A percentile compares a stretch with the other conserved stretches of the same genome.
phyloP scores from a whole-genome alignment of 192 early-diverging fungal genomes.

The Rhizophagus prolifer region DNA sequence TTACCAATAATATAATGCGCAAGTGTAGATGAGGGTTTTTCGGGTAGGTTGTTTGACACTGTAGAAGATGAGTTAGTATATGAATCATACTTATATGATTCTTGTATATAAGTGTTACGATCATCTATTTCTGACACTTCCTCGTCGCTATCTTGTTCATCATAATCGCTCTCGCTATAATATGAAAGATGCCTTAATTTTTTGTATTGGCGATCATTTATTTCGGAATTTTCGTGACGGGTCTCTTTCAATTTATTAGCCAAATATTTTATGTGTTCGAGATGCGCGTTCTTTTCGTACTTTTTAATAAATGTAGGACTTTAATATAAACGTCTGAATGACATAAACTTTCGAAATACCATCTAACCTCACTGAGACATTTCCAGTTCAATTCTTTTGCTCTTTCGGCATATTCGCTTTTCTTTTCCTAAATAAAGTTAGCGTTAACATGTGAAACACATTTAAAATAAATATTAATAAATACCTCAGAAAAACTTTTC shows the following conservation, averaged over 20 bases:
- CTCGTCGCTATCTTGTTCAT: too few relatives aligned
- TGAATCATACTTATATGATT: not conserved
- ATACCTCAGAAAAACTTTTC: constrained; percentile 3
- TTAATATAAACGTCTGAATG: not conserved
- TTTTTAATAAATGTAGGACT: not conserved
- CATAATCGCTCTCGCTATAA: not conserved
- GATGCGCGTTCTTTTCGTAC: not conserved
- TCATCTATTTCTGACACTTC: not conserved
- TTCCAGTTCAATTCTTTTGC: constrained; percentile 16
- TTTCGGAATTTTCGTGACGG: not conserved
- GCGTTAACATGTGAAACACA: not conserved
- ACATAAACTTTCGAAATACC: not conserved
- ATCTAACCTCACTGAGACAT: not conserved
- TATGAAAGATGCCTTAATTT: not conserved
- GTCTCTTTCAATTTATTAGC: not conserved
- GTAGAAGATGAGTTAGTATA: not conserved
- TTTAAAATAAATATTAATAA: not conserved
- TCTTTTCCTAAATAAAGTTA: not conserved
- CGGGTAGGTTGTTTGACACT: not conserved
- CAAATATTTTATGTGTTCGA: not conserved
- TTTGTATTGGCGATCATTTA: not conserved
- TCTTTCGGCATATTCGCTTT: not conserved
- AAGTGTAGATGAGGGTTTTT: not conserved
- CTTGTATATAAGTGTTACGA: not conserved
- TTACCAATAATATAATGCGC: not conserved